Evolutionary conservation across 345 rosid genomes (phyloP).

Genomic region (Firmiana major): DNA sequence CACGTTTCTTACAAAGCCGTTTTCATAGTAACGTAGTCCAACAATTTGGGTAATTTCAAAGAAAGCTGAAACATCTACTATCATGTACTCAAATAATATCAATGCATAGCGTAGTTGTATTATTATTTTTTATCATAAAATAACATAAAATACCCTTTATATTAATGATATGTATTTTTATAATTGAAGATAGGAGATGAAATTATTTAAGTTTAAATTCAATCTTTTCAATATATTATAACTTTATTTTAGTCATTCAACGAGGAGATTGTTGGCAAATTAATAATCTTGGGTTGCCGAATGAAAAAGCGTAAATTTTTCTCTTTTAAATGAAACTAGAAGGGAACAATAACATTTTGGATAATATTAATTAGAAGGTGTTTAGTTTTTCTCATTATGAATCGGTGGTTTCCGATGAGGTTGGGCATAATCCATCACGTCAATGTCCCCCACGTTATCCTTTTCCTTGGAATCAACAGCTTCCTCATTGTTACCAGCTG

Average conservation of each 20-base stretch:
- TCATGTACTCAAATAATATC: background rate
- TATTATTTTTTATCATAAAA: background rate
- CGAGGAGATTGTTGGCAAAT: background rate
- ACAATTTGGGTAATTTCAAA: background rate
- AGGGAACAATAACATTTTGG: background rate
- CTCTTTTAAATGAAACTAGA: background rate
- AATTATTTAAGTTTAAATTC: no score
- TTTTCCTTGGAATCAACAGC: slow-evolving; percentile 27
- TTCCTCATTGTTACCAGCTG: slow-evolving; percentile 21
- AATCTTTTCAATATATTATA: no score
- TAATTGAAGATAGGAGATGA: no score
- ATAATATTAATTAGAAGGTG: background rate
- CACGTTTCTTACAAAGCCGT: slow-evolving; percentile 8
- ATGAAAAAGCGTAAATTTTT: background rate
- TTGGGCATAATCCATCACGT: slow-evolving; percentile 79
- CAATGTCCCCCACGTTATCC: slow-evolving; percentile 39
- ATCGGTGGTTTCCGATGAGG: slow-evolving; percentile 93
- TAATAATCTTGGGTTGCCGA: background rate
- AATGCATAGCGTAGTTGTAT: background rate
- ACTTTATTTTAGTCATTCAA: no score
- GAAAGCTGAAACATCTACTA: background rate
- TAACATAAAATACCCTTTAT: background rate
- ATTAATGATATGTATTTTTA: no score
- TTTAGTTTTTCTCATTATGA: slow-evolving; percentile 66
- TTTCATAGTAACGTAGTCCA: background rate